Evolutionary conservation across 2,329 filamentous ascomycete genomes (phyloP).

Genomic region (Cladosporium phlei): DNA sequence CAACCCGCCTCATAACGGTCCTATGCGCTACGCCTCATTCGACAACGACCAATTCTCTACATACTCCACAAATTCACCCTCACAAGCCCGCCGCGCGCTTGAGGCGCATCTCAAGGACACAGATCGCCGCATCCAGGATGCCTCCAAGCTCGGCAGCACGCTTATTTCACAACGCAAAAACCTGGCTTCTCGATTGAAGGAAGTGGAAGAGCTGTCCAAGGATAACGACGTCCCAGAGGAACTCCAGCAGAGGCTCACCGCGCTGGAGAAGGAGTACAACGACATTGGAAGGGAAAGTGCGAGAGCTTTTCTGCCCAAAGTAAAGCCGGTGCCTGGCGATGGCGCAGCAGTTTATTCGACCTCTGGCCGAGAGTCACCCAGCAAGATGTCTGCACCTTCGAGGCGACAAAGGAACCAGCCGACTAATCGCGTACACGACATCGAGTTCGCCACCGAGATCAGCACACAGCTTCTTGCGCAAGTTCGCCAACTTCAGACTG

Average conservation of each 20-base stretch:
- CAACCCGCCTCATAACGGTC: slow-evolving; percentile 30
- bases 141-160: slow-evolving; percentile 80
- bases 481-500: slow-evolving; percentile 79
- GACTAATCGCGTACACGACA: slow-evolving; percentile 82
- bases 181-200: slow-evolving; percentile 72
- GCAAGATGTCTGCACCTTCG: slow-evolving; percentile 74
- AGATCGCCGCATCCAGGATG: slow-evolving; percentile 83
- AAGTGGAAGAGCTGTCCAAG: slow-evolving; percentile 71
- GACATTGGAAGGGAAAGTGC: slow-evolving; percentile 88
- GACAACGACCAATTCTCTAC: slow-evolving; percentile 71
- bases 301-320: slow-evolving; percentile 78
- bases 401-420: slow-evolving; percentile 88
- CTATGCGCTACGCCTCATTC: slow-evolving; percentile 75
- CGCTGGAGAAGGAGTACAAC: slow-evolving; percentile 92
- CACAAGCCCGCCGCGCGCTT: slow-evolving; percentile 80
- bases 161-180: slow-evolving; percentile 83
- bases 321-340: slow-evolving; percentile 23
- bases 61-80: slow-evolving; percentile 71
- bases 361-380: slow-evolving; percentile 78
- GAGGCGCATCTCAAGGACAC: slow-evolving; percentile 91
- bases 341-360: slow-evolving; percentile 54
- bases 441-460: slow-evolving; percentile 97
- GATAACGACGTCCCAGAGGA: slow-evolving; percentile 68
- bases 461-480: slow-evolving; percentile 92
- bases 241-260: slow-evolving; percentile 72